A percentile compares a stretch with the other conserved stretches of the same genome.
Evolutionary conservation across 805 yeast species (phyloP).

Genomic region (Priceomyces haplophilus): DNA sequence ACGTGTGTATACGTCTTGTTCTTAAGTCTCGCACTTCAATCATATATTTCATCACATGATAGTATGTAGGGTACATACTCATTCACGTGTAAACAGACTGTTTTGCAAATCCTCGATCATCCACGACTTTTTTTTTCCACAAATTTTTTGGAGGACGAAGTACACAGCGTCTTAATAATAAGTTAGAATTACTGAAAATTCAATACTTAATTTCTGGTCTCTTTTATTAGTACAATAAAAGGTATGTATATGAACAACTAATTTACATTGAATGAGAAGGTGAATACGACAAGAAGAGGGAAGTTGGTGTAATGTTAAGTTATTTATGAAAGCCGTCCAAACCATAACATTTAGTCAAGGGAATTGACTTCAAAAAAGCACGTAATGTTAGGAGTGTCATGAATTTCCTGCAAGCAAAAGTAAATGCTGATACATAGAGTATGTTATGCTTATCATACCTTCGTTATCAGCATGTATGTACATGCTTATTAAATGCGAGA

Average conservation of each 20-base stretch:
- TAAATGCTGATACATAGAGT: too few relatives aligned
- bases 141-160: slow-evolving; percentile 1
- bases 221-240: slow-evolving; percentile 12
- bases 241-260: slow-evolving; percentile 11
- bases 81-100: not conserved
- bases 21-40: not conserved
- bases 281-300: not conserved
- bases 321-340: too few relatives aligned
- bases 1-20: not conserved
- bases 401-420: too few relatives aligned
- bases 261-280: not conserved
- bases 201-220: not conserved
- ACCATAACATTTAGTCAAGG: too few relatives aligned
- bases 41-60: not conserved
- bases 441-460: too few relatives aligned
- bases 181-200: slow-evolving; percentile 1
- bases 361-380: too few relatives aligned
- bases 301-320: too few relatives aligned
- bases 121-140: slow-evolving; percentile 1
- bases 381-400: too few relatives aligned
- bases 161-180: not conserved
- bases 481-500: too few relatives aligned
- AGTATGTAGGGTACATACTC: not conserved
- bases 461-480: too few relatives aligned
- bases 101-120: not conserved